Conservation (phyloP, 495 filamentous ascomycete genomes). For the Xylaria longipes region DNA sequence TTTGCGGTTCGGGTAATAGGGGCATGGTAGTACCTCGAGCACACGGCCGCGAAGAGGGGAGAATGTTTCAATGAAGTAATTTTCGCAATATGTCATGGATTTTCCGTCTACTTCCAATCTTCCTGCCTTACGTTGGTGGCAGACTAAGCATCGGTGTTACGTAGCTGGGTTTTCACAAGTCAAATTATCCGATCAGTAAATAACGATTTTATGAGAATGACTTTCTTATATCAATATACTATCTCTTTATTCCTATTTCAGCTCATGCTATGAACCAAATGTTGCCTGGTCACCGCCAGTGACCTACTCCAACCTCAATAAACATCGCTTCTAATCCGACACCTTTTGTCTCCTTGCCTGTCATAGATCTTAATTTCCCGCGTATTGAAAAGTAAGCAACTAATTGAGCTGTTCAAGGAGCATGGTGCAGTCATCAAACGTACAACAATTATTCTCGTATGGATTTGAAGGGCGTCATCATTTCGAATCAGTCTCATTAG, state of each 20-base stretch:
- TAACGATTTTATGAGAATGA: background rate
- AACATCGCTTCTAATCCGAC: background rate
- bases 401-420: background rate
- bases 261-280: background rate
- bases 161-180: background rate
- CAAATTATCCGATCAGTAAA: too few species aligned
- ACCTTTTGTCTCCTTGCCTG: background rate
- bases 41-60: background rate
- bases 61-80: background rate
- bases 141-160: background rate
- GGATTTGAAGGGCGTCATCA: background rate
- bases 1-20: background rate
- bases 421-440: background rate
- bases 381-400: background rate
- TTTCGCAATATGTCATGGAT: background rate
- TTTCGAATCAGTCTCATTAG: background rate
- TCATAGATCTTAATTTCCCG: background rate
- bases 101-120: background rate
- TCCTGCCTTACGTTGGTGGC: background rate
- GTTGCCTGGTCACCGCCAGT: background rate
- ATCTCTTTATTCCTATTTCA: background rate
- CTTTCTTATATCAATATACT: background rate
- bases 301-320: background rate
- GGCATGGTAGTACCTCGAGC: background rate
- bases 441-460: background rate